phyloP scores from a whole-genome alignment of 495 filamentous ascomycete genomes.

The Pyrenopolyporus hunteri region DNA sequence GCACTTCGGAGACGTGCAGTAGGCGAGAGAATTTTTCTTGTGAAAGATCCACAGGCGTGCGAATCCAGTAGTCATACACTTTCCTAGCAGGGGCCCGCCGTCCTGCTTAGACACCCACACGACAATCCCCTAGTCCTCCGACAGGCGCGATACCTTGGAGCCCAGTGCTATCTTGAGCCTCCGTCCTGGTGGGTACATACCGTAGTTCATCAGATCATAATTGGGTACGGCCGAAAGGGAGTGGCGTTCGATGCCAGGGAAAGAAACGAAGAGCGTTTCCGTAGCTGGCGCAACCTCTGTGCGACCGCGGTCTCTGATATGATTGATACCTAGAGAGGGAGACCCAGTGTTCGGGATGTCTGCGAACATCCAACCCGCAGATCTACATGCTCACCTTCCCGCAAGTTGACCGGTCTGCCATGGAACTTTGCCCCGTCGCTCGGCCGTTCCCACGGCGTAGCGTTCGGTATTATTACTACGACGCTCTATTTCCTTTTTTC shows the following conservation, averaged over 20 bases:
- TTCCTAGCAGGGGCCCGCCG: not conserved
- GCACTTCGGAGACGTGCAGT: slow-evolving; percentile 19
- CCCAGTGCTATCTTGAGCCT: slow-evolving; percentile 17
- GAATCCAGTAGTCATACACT: slow-evolving; percentile 11
- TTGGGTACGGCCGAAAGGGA: slow-evolving; percentile 41
- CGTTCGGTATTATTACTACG: slow-evolving; percentile 29
- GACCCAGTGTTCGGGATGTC: slow-evolving; percentile 20
- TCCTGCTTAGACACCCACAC: slow-evolving; percentile 9
- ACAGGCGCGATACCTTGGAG: slow-evolving; percentile 1
- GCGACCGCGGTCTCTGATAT: slow-evolving; percentile 13
- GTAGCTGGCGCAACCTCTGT: slow-evolving; percentile 18
- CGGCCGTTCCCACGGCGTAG: slow-evolving; percentile 32
- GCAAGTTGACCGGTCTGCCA: slow-evolving; percentile 13
- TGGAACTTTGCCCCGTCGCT: slow-evolving; percentile 1
- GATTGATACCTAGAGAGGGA: not conserved
- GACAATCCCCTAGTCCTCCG: not conserved
- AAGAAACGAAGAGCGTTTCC: slow-evolving; percentile 5
- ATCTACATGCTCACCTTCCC: slow-evolving; percentile 7
- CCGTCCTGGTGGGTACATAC: slow-evolving; percentile 25
- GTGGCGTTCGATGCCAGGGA: not conserved
- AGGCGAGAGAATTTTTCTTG: slow-evolving; percentile 22
- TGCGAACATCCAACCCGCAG: slow-evolving; percentile 18
- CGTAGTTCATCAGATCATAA: slow-evolving; percentile 23
- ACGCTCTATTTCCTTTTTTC: no score
- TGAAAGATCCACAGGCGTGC: slow-evolving; percentile 20